These are phyloP conservation scores for Globisporangium iwayamae DNA, from an alignment of 352 stramenopile genomes.

Conservation along the genomic window DNA sequence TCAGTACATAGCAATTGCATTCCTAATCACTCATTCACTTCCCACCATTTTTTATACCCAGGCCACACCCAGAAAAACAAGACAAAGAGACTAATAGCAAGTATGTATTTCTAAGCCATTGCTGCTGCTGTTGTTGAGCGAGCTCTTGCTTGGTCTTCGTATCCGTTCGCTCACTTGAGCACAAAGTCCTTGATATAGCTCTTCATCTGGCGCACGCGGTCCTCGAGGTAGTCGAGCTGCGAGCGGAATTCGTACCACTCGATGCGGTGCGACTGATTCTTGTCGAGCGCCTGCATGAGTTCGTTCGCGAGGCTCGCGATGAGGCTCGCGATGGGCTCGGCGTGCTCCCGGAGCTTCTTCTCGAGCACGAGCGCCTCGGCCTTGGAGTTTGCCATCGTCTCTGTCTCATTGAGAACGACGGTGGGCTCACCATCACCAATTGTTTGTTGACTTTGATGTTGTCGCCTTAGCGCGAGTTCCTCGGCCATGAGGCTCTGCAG, in stretches of 20 bases:
- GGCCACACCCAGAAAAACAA: neutral
- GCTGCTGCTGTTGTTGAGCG: neutral
- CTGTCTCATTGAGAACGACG: neutral
- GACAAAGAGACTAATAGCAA: neutral
- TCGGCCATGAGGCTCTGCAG: conserved; percentile 20
- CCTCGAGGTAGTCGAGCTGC: conserved; percentile 66
- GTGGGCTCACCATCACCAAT: neutral
- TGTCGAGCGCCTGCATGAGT: conserved; percentile 51
- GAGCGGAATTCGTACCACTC: conserved; percentile 78
- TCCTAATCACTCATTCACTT: neutral
- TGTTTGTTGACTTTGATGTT: neutral
- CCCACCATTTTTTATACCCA: neutral
- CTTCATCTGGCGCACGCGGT: conserved; percentile 48
- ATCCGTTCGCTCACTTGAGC: conserved; percentile 3
- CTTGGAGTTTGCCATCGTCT: neutral
- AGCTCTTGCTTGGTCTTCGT: neutral
- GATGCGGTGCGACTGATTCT: conserved; percentile 52
- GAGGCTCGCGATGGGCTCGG: conserved; percentile 32
- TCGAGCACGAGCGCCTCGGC: neutral
- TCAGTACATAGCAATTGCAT: neutral
- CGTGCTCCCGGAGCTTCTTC: conserved; percentile 8
- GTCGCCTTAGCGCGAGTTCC: neutral
- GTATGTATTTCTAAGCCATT: neutral
- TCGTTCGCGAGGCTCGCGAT: conserved; percentile 48
- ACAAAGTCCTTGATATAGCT: conserved; percentile 44